Evolutionary conservation across 2,329 filamentous ascomycete genomes (phyloP).

Genomic region (Trichocomaceae sp.): DNA sequence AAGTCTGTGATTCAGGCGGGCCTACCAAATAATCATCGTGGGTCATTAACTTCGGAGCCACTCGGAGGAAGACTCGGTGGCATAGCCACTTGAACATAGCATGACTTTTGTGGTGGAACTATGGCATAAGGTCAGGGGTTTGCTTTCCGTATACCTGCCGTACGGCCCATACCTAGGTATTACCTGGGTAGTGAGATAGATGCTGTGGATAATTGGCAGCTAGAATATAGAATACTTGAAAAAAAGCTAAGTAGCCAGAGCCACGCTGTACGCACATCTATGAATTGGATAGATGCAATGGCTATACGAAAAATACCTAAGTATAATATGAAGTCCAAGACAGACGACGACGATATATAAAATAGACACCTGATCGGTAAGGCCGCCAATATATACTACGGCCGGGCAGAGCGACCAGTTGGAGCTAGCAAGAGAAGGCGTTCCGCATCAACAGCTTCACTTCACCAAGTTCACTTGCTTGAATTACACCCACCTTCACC

Average conservation of each 20-base stretch:
- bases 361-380: neutral
- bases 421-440: constrained; percentile 19
- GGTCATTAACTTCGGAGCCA: neutral
- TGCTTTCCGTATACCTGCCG: neutral
- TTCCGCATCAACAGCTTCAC: constrained; percentile 9
- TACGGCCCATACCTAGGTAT: no score
- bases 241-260: neutral
- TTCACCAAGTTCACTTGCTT: neutral
- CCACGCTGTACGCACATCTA: neutral
- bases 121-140: neutral
- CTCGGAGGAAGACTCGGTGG: neutral
- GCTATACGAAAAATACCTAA: neutral
- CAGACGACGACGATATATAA: neutral
- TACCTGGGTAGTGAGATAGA: no score
- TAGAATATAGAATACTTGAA: neutral
- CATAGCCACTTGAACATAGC: neutral
- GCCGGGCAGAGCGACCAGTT: constrained; percentile 23
- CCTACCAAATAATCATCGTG: neutral
- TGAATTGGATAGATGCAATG: neutral
- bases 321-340: no score
- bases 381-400: constrained; percentile 13
- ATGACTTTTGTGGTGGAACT: neutral
- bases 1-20: neutral
- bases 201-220: neutral
- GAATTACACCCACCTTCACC: neutral